phyloP scores from a whole-genome alignment of 225 moss, liverwort and hornwort genomes.

The Polytrichum formosum region DNA sequence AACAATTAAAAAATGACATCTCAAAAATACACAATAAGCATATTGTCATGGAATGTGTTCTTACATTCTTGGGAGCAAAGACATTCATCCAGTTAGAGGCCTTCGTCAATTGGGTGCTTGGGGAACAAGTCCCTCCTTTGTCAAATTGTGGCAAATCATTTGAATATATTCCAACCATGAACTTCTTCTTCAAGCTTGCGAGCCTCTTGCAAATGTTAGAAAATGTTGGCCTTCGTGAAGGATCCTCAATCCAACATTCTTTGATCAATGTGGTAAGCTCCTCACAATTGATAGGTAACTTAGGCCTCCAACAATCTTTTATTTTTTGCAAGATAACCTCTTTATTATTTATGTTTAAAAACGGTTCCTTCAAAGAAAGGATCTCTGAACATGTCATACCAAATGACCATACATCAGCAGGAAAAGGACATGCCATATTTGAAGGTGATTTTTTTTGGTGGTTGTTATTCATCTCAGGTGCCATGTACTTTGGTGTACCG shows the following conservation, averaged over 20 bases:
- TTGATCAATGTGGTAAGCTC: not conserved
- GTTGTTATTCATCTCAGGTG: not conserved
- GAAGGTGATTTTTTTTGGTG: too few species aligned
- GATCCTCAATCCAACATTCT: conserved; percentile 1
- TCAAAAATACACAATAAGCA: too few species aligned
- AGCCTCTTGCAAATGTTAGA: not conserved
- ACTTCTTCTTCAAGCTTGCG: not conserved
- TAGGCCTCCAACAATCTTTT: not conserved
- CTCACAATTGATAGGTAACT: not conserved
- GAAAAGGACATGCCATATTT: not conserved
- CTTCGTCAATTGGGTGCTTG: too few species aligned
- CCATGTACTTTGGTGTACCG: not conserved
- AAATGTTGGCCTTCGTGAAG: conserved; percentile 2
- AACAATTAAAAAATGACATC: too few species aligned
- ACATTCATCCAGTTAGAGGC: too few species aligned
- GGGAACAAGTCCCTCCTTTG: too few species aligned
- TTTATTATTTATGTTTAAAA: not conserved
- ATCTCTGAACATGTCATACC: not conserved
- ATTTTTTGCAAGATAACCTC: not conserved
- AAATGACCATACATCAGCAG: not conserved
- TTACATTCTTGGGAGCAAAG: too few species aligned
- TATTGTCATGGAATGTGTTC: too few species aligned
- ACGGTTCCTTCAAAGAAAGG: not conserved
- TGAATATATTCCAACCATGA: not conserved
- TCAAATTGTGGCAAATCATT: too few species aligned